phyloP scores from a whole-genome alignment of 108 stramenopile genomes.

The Parietichytrium sp. region DNA sequence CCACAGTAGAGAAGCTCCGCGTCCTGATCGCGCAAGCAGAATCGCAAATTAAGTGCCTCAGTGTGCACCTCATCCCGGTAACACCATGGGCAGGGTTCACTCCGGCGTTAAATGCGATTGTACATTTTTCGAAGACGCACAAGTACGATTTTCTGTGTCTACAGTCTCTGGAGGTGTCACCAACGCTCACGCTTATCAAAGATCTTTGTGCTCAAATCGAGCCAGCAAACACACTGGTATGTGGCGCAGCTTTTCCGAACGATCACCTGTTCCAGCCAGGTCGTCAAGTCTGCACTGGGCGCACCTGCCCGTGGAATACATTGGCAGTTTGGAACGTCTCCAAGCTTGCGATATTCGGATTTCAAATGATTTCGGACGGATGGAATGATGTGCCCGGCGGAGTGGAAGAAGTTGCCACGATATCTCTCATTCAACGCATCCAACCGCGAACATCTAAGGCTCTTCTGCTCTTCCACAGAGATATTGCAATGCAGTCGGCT shows the following conservation, averaged over 20 bases:
- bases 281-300: slow-evolving; percentile 44
- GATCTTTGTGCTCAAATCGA: slow-evolving; percentile 44
- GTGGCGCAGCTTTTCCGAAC: slow-evolving; percentile 48
- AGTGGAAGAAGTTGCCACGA: slow-evolving; percentile 49
- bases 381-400: slow-evolving; percentile 47
- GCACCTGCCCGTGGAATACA: slow-evolving; percentile 55
- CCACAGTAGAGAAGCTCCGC: background rate
- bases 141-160: background rate
- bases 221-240: slow-evolving; percentile 43
- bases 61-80: slow-evolving; percentile 45
- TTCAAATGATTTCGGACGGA: slow-evolving; percentile 49
- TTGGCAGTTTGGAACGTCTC: slow-evolving; percentile 50
- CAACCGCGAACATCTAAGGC: slow-evolving; percentile 42
- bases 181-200: slow-evolving; percentile 36
- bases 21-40: background rate
- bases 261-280: slow-evolving; percentile 49
- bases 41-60: background rate
- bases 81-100: slow-evolving; percentile 51
- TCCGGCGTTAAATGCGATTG: slow-evolving; percentile 51
- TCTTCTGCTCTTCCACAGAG: slow-evolving; percentile 13
- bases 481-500: background rate
- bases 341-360: slow-evolving; percentile 50
- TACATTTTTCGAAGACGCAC: slow-evolving; percentile 45
- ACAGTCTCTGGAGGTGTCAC: slow-evolving; percentile 49
- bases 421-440: slow-evolving; percentile 44